phyloP scores from a whole-genome alignment of 805 yeast genomes.

The Yarrowia sp. region DNA sequence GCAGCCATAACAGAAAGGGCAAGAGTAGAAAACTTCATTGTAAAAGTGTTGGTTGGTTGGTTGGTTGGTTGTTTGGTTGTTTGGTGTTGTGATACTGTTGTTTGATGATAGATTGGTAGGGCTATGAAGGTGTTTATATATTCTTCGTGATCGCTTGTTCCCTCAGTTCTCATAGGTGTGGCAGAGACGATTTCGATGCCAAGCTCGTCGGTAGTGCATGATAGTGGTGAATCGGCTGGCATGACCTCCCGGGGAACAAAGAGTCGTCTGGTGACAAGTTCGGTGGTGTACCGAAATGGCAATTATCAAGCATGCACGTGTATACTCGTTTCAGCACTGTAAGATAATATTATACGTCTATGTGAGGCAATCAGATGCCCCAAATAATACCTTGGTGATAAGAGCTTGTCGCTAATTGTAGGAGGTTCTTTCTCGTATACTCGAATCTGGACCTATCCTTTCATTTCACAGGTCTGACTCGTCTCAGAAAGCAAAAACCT shows the following conservation, averaged over 20 bases:
- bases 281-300: constrained; percentile 6
- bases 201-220: not conserved
- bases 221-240: not conserved
- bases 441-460: not conserved
- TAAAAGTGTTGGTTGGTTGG: constrained; percentile 2
- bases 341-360: not conserved
- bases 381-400: no score
- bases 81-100: constrained; percentile 14
- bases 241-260: not conserved
- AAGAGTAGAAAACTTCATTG: constrained; percentile 33
- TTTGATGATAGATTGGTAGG: constrained; percentile 11
- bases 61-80: constrained; percentile 12
- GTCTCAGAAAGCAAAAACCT: not conserved
- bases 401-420: no score
- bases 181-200: not conserved
- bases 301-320: not conserved
- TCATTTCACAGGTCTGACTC: no score
- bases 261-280: constrained; percentile 1
- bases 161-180: not conserved
- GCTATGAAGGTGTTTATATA: not conserved
- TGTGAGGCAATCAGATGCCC: no score
- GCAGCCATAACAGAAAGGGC: constrained; percentile 18
- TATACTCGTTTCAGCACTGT: not conserved
- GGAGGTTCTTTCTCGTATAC: not conserved
- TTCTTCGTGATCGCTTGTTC: not conserved